phyloP scores from a whole-genome alignment of 371 early-diverging fungal genomes.

The Mortierella sp. region DNA sequence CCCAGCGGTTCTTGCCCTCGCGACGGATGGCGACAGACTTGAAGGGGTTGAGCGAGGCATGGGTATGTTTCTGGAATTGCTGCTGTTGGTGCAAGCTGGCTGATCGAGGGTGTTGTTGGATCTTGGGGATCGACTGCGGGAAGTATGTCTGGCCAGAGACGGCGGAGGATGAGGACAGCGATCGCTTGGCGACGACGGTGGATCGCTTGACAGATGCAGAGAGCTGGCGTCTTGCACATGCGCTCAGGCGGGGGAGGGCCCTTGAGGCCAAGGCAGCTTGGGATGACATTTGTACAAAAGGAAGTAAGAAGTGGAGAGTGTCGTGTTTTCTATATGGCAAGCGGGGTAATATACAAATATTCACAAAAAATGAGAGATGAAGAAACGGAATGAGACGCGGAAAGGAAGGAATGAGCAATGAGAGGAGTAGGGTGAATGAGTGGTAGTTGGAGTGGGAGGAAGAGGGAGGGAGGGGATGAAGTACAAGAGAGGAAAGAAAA shows the following conservation, averaged over 20 bases:
- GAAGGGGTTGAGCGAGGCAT: slow-evolving; percentile 47
- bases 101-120: slow-evolving; percentile 24
- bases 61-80: slow-evolving; percentile 44
- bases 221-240: slow-evolving; percentile 24
- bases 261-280: slow-evolving; percentile 42
- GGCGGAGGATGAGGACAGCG: slow-evolving; percentile 26
- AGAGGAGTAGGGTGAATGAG: neutral
- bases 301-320: neutral
- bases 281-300: slow-evolving; percentile 33
- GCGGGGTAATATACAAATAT: slow-evolving; percentile 7
- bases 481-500: neutral
- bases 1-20: slow-evolving; percentile 98
- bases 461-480: slow-evolving; percentile 2
- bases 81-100: slow-evolving; percentile 33
- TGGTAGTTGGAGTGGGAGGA: neutral
- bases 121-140: slow-evolving; percentile 27
- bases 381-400: slow-evolving; percentile 15
- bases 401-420: slow-evolving; percentile 17
- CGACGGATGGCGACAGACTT: slow-evolving; percentile 87
- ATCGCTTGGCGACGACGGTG: slow-evolving; percentile 19
- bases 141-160: slow-evolving; percentile 41
- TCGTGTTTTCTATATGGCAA: neutral
- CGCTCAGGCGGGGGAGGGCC: slow-evolving; percentile 39
- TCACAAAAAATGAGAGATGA: slow-evolving; percentile 5
- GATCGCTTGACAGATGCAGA: slow-evolving; percentile 27